A percentile compares a stretch with the other conserved stretches of the same genome.
phyloP scores from a whole-genome alignment of 352 stramenopile genomes.

The Globisporangium alternatum region DNA sequence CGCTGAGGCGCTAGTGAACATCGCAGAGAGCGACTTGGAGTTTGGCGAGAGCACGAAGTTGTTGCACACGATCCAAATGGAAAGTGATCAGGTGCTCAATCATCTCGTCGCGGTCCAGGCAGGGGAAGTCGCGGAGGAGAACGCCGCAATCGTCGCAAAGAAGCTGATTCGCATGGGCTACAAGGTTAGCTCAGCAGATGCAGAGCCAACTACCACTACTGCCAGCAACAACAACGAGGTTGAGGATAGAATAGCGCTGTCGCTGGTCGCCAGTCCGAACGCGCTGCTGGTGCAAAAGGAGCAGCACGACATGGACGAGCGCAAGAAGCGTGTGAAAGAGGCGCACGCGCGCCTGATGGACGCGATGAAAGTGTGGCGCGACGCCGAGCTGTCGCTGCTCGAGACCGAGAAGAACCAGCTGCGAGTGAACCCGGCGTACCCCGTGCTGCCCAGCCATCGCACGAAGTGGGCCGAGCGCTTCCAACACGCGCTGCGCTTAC shows the following conservation, averaged over 20 bases:
- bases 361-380: slow-evolving; percentile 71
- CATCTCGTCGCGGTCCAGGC: slow-evolving; percentile 38
- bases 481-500: slow-evolving; percentile 42
- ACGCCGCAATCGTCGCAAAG: slow-evolving; percentile 39
- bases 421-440: slow-evolving; percentile 38
- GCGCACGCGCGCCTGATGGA: slow-evolving; percentile 54
- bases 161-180: slow-evolving; percentile 68
- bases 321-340: slow-evolving; percentile 50
- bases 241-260: slow-evolving; percentile 14
- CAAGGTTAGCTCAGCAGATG: slow-evolving; percentile 15
- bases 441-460: slow-evolving; percentile 43
- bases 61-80: slow-evolving; percentile 32
- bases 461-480: slow-evolving; percentile 66
- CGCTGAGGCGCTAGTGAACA: slow-evolving; percentile 48
- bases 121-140: slow-evolving; percentile 38
- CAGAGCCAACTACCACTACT: background rate
- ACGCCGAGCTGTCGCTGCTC: slow-evolving; percentile 57
- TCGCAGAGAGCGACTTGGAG: slow-evolving; percentile 63
- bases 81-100: slow-evolving; percentile 43
- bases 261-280: slow-evolving; percentile 23
- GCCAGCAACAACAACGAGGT: slow-evolving; percentile 7
- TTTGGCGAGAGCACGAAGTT: slow-evolving; percentile 47
- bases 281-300: slow-evolving; percentile 54
- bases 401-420: slow-evolving; percentile 54
- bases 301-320: slow-evolving; percentile 40